Percentiles rank a stretch among this genome's conserved stretches.
phyloP scores from a whole-genome alignment of 495 filamentous ascomycete species.

The Aspergillus carlsbadensis region DNA sequence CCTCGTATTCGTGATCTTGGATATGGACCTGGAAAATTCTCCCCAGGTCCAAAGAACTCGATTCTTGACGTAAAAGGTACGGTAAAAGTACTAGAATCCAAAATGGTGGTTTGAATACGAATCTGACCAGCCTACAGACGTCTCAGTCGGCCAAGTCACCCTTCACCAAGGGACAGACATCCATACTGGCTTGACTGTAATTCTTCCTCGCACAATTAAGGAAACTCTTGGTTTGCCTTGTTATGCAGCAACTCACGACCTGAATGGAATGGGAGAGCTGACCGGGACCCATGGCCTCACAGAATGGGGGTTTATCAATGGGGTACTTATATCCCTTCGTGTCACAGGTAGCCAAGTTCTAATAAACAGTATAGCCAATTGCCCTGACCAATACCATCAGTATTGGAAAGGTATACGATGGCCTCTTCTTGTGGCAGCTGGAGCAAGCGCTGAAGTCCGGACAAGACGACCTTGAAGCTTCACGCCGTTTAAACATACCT shows the following conservation, averaged over 20 bases:
- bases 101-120: background rate
- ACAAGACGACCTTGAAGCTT: background rate
- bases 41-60: background rate
- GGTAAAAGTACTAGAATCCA: background rate
- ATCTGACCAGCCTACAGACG: background rate
- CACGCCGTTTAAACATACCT: background rate
- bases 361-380: background rate
- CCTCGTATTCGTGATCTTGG: slow-evolving; percentile 1
- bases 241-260: background rate
- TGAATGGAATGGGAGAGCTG: background rate
- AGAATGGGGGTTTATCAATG: background rate
- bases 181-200: background rate
- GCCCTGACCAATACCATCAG: background rate
- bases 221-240: background rate
- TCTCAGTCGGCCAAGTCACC: background rate
- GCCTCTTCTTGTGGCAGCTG: background rate
- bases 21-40: background rate
- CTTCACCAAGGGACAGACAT: background rate
- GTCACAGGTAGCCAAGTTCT: background rate
- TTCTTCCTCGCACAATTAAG: background rate
- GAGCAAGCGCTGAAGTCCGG: background rate
- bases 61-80: background rate
- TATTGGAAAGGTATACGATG: background rate
- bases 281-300: background rate
- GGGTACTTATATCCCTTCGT: background rate